Percentiles rank a stretch among this genome's conserved stretches.
These are phyloP conservation scores for Mitragyna speciosa DNA, from an alignment of 257 asterid species.

Conservation along the genomic window DNA sequence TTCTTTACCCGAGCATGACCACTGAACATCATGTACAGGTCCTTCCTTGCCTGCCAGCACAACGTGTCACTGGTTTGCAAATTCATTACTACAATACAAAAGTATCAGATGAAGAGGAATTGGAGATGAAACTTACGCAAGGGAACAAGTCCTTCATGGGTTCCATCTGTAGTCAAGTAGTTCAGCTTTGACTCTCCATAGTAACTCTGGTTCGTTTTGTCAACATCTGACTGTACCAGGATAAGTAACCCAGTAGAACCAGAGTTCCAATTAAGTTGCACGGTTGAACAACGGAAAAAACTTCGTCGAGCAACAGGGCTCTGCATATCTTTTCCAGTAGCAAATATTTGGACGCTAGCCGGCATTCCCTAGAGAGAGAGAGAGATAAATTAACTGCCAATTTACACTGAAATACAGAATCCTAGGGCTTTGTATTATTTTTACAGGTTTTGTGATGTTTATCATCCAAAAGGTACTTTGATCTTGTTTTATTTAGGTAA, in stretches of 20 bases:
- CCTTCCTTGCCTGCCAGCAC: constrained; percentile 87
- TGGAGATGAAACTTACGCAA: constrained; percentile 52
- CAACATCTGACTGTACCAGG: constrained; percentile 94
- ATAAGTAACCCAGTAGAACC: constrained; percentile 86
- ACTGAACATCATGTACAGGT: constrained; percentile 95
- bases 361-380: constrained; percentile 82
- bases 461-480: too few relatives aligned
- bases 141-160: constrained; percentile 90
- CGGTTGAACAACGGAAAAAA: constrained; percentile 92
- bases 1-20: constrained; percentile 88
- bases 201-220: constrained; percentile 97
- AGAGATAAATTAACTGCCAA: constrained; percentile 21
- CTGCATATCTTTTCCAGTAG: constrained; percentile 70
- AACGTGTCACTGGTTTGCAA: constrained; percentile 22
- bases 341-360: constrained; percentile 81
- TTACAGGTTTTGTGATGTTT: not conserved
- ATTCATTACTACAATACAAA: constrained; percentile 13
- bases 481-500: not conserved
- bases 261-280: constrained; percentile 78
- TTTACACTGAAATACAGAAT: not conserved
- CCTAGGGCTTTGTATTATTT: not conserved
- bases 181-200: constrained; percentile 90
- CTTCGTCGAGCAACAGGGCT: constrained; percentile 82
- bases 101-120: constrained; percentile 4
- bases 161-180: constrained; percentile 93